Evolutionary conservation across 73 alveolate genomes (phyloP), one percentile per base, ranked within the genome.

Genomic region (Paramecium biaurelia): DNA sequence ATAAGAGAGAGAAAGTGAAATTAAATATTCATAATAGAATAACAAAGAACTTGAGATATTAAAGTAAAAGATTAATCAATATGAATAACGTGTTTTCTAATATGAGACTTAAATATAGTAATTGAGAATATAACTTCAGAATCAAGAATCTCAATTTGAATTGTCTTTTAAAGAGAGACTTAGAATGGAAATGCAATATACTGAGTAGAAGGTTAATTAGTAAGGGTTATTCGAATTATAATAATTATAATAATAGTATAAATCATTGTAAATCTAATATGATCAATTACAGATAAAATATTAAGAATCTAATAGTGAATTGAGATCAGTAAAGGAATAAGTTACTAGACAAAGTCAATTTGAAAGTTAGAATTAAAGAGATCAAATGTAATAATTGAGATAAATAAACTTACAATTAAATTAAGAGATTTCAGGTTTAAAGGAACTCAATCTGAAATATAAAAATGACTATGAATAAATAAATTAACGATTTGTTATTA

Each of bases 1-100:
- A 43, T 79, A 43, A 21, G 47, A 79, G 74, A 79, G 90, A 79
- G 90, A 79, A 38, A 79, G 90, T 35, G 86, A 72, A 37, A 37
- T 24, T 4, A 72, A 38, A 37, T 72, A 20, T 20, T 15, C 53
- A 2, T 37, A 72, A 72, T 21, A 28, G n/a, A 72, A 28, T 35
- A 38, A 30, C 12, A 34, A 72, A 34, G 58, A 72, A 38, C 14
- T 53, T 5, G 68, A 53, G 23, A n/a, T 53, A n/a, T 53, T 53
- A 7, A 53, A 53, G 8, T 18, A 53, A 53, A 53, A n/a, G 32
- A 53, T 53, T 53, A 53, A 1, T 53, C 30, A 53, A 18, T 53
- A 53, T 53, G 68, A 53, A 53, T 21, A 53, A 53, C 34, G 30
- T 1, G 32, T 53, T 18, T 53, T 53, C 21, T 53, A 72, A 72